These are phyloP conservation scores for Beta corolliflora DNA, from an alignment of 179 eudicot species.

Conservation along the genomic window DNA sequence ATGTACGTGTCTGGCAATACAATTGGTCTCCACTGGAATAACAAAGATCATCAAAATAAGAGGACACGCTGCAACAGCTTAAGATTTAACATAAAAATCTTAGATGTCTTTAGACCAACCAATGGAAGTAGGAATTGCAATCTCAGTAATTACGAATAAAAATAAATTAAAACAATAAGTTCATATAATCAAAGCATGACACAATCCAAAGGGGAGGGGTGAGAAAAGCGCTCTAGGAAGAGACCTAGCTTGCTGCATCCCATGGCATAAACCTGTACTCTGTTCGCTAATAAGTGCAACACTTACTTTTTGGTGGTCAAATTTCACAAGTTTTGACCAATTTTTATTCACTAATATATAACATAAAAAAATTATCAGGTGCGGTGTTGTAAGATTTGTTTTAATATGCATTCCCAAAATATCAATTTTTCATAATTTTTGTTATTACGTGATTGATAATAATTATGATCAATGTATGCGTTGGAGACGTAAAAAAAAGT, in stretches of 20 bases:
- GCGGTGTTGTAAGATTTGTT: no score
- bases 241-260: neutral
- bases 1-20: slow-evolving; percentile 82
- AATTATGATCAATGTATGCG: no score
- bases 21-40: slow-evolving; percentile 86
- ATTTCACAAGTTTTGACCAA: no score
- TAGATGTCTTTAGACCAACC: neutral
- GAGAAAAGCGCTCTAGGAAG: neutral
- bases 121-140: neutral
- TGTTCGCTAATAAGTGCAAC: no score
- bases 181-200: neutral
- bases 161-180: neutral
- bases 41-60: neutral
- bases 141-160: neutral
- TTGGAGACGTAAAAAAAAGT: no score
- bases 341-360: no score
- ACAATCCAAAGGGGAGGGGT: neutral
- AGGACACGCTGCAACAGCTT: neutral
- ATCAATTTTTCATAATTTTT: no score
- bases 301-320: no score
- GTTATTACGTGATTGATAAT: no score
- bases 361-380: no score
- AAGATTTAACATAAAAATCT: neutral
- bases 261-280: neutral
- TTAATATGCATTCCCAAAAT: no score